Evolutionary conservation across 2,329 filamentous ascomycete genomes (phyloP).

Genomic region (Colletotrichum cereale): DNA sequence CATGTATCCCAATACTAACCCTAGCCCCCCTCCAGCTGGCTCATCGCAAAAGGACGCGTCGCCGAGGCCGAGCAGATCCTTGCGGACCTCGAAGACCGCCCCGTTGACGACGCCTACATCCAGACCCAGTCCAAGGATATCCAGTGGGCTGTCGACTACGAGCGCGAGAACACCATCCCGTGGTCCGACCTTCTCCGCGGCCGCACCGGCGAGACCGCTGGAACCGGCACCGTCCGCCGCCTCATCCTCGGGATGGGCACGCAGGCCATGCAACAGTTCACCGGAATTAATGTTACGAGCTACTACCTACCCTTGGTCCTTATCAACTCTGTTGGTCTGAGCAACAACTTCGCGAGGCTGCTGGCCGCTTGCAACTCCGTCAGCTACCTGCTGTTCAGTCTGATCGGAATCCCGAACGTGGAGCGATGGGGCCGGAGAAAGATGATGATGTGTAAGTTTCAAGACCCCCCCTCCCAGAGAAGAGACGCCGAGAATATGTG

Average conservation of each 20-base stretch:
- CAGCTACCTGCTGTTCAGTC: conserved; percentile 47
- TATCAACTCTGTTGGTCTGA: conserved; percentile 64
- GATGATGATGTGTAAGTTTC: conserved; percentile 63
- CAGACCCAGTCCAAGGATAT: conserved; percentile 47
- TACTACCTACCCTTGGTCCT: conserved; percentile 62
- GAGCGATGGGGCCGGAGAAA: conserved; percentile 64
- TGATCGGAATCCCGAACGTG: conserved; percentile 46
- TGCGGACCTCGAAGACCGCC: conserved; percentile 43
- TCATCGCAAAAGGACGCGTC: conserved; percentile 44
- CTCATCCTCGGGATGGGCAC: conserved; percentile 64
- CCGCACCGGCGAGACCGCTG: conserved; percentile 56
- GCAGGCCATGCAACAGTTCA: conserved; percentile 45
- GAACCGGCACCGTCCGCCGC: conserved; percentile 63
- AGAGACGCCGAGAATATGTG: background rate
- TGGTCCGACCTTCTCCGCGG: conserved; percentile 64
- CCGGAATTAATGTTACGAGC: conserved; percentile 47
- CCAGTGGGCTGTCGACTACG: conserved; percentile 48
- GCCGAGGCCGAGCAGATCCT: conserved; percentile 50
- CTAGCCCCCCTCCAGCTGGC: conserved; percentile 40
- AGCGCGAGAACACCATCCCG: conserved; percentile 58
- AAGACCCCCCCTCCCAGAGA: background rate
- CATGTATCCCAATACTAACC: background rate
- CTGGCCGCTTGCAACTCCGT: conserved; percentile 61
- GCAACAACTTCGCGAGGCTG: conserved; percentile 61
- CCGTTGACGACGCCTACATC: conserved; percentile 45